These are phyloP conservation scores for Bombardia bombarda DNA, from an alignment of 495 filamentous ascomycete genomes.

Conservation along the genomic window DNA sequence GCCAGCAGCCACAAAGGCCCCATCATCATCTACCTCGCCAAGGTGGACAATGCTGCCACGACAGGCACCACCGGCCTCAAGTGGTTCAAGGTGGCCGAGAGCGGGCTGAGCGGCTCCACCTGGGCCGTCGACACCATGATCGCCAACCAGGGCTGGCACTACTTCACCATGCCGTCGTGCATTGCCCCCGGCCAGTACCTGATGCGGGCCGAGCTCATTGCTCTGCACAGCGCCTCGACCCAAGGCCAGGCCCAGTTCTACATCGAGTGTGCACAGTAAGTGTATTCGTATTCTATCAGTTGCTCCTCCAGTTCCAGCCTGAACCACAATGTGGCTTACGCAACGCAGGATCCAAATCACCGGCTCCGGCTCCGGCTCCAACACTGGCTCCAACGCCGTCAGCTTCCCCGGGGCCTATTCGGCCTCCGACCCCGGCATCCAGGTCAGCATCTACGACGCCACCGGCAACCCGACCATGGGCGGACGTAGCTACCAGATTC, in stretches of 20 bases:
- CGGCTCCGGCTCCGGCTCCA: conserved; percentile 27
- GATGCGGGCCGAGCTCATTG: conserved; percentile 43
- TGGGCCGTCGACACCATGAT: conserved; percentile 47
- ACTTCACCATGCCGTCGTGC: conserved; percentile 39
- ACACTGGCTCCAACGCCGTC: conserved; percentile 27
- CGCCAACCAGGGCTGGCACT: conserved; percentile 40
- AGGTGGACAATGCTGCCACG: conserved; percentile 41
- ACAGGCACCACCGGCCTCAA: conserved; percentile 34
- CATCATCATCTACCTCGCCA: conserved; percentile 46
- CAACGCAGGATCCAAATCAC: conserved; percentile 22
- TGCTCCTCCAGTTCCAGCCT: too few relatives aligned
- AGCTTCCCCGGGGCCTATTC: conserved; percentile 41
- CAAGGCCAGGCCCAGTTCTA: conserved; percentile 40
- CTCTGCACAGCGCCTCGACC: conserved; percentile 36
- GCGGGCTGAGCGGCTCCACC: conserved; percentile 38
- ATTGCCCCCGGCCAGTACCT: conserved; percentile 44
- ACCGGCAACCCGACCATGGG: conserved; percentile 7
- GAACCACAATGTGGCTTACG: too few relatives aligned
- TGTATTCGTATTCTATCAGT: neutral
- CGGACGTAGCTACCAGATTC: conserved; percentile 22
- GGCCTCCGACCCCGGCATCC: conserved; percentile 38
- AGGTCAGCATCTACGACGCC: conserved; percentile 38
- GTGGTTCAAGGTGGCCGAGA: conserved; percentile 49
- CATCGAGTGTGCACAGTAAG: conserved; percentile 42
- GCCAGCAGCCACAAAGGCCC: conserved; percentile 34